Base-by-base conservation (phyloP, 805 yeast species). In the Clavispora vitiphila region DNA sequence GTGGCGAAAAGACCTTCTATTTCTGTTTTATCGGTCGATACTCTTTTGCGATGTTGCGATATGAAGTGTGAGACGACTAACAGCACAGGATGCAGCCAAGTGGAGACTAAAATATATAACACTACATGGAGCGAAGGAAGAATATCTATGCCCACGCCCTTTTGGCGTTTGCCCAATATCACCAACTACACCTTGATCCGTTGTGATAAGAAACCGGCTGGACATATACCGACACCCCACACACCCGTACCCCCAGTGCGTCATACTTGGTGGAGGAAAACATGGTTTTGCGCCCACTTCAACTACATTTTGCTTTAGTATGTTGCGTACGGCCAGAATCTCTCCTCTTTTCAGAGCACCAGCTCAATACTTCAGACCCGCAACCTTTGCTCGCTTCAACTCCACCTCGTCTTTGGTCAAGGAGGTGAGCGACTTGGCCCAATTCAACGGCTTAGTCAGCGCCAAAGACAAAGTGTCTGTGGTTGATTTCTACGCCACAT, bases 401-500 rank as follows among this genome's bases (percentile, higher is more conserved):
- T 48, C 53, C 25, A 21, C 48, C 14, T 37, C 38, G 9, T 44
- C 57, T 14, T 56, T 54, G 8, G 61, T 66, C 19, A 50, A 54
- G 23, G 72, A 67, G 42, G 40, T 67, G 26, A 38, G 48, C 8
- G 58, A 55, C 41, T 46, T 62, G 46, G 39, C 47, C 14, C 58
- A 64, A 29, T 63, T 65, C 52, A 49, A 42, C 31, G 37, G 49
- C 19, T 53, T 61, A 29, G 48, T 63, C 26, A 48, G 43, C 27
- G 51, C 46, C 45, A 41, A 45, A 29, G 59, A 65, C 26, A 69
- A 74, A 42, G 58, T 77, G 27, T 66, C 81, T 1, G 65, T 81
- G 2, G 74, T 81, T 38, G 87, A 82, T 57, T 82, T 81, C 58
- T 79, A 72, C 60, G 87, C 88, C 24, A 74, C 79, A 9, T 82